Base-by-base conservation (phyloP, 495 filamentous ascomycete species). In the Penicillium simplicissimum region DNA sequence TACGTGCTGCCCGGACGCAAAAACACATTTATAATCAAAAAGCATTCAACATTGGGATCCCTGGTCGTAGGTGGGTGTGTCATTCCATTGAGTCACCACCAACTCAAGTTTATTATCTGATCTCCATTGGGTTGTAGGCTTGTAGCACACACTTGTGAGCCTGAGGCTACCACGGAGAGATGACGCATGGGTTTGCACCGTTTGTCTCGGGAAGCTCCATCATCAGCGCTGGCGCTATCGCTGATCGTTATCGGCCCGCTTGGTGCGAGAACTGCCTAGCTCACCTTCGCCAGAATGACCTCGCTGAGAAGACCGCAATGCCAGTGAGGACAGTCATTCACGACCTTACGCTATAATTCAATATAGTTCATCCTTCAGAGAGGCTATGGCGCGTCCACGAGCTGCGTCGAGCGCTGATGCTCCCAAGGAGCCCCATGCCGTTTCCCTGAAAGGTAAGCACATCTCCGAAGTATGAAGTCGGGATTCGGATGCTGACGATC, bases 371-470 rank as follows among this genome's bases (percentile, higher is more conserved):
- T 5, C 19, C 23, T 40, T 36, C 19, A 28, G 34, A 45, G 33
- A 57, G n/a, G 10, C n/a, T 0, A 81, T 81, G 79, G 75, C 78
- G 48, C 78, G 79, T 11, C 72, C 77, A 49, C 74, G 79, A 63
- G 78, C 79, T 55, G 67, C 69, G 38, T 81, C 79, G 54, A 67
- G 76, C 37, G 74, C 78, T 48, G 87, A 92, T 52, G 83, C 80
- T 45, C 79, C 84, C 35, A 92, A 91, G 70, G 90, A 90, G 67
- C 88, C 91, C 19, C 93, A 97, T 77, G 84, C 87, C 14, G 85
- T 97, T 37, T 96, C 91, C 56, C 74, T 97, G 28, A 97, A 96
- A 82, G 93, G 86, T 80, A 70, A 38, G 71, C 55, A 60, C 49
- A 13, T 37, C 48, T 38, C 58, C 58, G 10, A 25, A 21, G 34